Evolutionary conservation across 768 basidiomycete genomes (phyloP), one percentile per base, ranked within the genome.

Genomic region (Russula ochroleuca): DNA sequence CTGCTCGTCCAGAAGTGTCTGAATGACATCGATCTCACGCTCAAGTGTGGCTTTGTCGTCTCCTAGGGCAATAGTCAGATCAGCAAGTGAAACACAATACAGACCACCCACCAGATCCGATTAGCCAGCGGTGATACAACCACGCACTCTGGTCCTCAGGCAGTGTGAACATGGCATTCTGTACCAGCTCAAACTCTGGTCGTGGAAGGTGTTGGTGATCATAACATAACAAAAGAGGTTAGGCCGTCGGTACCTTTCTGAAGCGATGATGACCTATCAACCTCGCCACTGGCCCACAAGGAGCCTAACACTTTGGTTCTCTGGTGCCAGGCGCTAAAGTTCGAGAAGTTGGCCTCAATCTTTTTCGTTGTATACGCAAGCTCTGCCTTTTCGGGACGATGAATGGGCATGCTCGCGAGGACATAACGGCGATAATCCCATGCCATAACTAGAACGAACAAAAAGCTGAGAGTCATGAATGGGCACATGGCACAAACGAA

Each of bases 251-350:
- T 31, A 87, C 93, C 94, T 74, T 86, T 80, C 70, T 92, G 85
- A 69, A 83, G 84, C 40, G 83, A 83, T 69, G 81, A 78, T 15
- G 70, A 58, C 56, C 80, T 77, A 59, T 87, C 81, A 14, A 83
- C 70, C 65, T 80, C 77, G 19, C 82, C 84, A 35, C 73, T 73
- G 40, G 78, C 79, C 88, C 91, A 93, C 19, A 95, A 71, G 3
- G 79, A 80, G 0, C 79, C 72, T 33, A 91, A 78, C 9, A 94
- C 79, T 71, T 94, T 96, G 1, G 93, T 92, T 38, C 97, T 85
- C 69, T 97, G 94, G 74, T 99, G 97, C 97, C 97, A 99, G 23
- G 97, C 97, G 67, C 94, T 96, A 73, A 97, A 98, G 73, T 99
- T 98, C 38, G 93, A 96, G 72, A 98, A 94, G 71, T 92, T 98